Conservation (phyloP, 2,329 filamentous ascomycete genomes). For the Penicillium sp. region DNA sequence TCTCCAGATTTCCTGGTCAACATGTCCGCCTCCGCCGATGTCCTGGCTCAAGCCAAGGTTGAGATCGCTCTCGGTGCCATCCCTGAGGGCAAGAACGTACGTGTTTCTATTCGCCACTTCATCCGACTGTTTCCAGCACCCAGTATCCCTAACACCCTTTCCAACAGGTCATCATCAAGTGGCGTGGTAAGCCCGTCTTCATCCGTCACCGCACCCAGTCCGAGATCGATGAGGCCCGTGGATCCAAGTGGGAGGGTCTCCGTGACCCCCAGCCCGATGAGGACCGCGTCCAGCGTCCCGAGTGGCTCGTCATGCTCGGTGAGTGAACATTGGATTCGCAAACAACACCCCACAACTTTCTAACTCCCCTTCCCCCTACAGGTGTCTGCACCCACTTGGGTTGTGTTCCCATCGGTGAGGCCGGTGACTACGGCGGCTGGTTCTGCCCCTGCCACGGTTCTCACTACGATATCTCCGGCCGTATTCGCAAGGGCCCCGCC, state of each 20-base stretch:
- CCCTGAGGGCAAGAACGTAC: conserved; percentile 98
- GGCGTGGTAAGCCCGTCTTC: conserved; percentile 99
- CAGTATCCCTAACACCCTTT: conserved; percentile 10
- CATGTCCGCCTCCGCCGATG: conserved; percentile 98
- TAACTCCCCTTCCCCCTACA: conserved; percentile 34
- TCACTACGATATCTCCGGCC: conserved; percentile 99
- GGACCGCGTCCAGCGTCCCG: conserved; percentile 94
- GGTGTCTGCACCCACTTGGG: conserved; percentile 98
- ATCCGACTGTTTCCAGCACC: not conserved
- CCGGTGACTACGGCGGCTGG: conserved; percentile 97
- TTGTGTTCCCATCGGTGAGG: conserved; percentile 98
- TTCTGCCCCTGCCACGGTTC: conserved; percentile 99
- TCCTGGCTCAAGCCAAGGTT: conserved; percentile 98
- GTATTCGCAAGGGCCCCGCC: conserved; percentile 94
- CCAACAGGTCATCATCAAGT: conserved; percentile 92
- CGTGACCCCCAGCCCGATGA: conserved; percentile 88
- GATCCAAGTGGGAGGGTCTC: conserved; percentile 75
- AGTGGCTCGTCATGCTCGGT: conserved; percentile 99
- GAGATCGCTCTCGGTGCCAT: conserved; percentile 91
- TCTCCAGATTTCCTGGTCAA: conserved; percentile 93
- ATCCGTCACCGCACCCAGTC: conserved; percentile 92
- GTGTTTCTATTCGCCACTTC: conserved; percentile 37
- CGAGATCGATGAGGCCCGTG: conserved; percentile 94
- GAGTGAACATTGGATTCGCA: conserved; percentile 30
- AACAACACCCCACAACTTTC: not conserved